Conservation (phyloP, 257 asterid genomes). For the Nicotiana tabacum region DNA sequence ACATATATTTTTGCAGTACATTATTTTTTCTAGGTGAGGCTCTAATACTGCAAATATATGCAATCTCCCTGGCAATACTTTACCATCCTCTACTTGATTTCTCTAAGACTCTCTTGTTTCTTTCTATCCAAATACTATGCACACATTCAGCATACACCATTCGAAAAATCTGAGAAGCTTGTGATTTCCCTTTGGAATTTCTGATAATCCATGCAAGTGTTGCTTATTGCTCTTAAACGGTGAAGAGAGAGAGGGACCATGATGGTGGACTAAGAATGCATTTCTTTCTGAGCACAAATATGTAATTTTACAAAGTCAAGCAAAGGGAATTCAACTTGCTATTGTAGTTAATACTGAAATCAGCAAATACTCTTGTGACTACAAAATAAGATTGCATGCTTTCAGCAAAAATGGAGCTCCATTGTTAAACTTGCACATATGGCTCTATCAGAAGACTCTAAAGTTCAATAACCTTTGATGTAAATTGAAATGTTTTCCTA, state of each 20-base stretch:
- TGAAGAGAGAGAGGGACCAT: background rate
- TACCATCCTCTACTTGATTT: no score
- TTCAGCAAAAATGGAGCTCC: background rate
- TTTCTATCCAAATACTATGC: no score
- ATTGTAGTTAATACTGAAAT: background rate
- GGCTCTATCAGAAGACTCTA: background rate
- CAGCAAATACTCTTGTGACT: background rate
- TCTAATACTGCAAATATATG: no score
- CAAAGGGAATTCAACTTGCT: background rate
- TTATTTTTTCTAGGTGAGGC: no score
- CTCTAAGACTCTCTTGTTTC: no score
- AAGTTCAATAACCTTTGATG: background rate
- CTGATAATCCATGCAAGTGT: no score
- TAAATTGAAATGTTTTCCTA: background rate
- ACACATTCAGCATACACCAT: no score
- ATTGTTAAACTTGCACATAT: background rate
- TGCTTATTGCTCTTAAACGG: background rate
- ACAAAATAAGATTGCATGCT: background rate
- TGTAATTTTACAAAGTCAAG: background rate
- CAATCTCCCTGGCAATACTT: no score
- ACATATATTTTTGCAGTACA: no score
- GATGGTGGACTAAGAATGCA: background rate
- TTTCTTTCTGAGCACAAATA: background rate
- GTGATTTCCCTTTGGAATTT: background rate
- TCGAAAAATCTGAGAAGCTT: no score